Conservation (phyloP, 163 green algal species). For the Scenedesmus sp. region DNA sequence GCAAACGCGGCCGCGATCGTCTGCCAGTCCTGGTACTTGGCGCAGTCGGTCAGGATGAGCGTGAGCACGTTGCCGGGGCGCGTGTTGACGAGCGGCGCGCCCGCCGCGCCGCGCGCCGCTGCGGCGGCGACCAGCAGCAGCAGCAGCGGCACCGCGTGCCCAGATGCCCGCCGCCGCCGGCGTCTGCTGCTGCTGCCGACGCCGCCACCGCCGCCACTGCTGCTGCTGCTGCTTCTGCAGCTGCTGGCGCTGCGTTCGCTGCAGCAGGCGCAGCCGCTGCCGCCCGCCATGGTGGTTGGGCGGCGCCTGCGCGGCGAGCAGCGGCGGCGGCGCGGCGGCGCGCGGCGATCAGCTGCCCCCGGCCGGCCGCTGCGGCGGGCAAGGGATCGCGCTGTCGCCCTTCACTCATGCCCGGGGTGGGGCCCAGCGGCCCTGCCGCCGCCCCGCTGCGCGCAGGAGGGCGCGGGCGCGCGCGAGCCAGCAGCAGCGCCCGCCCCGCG, state of each 20-base stretch:
- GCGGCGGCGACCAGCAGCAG: background rate
- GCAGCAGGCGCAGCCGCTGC: background rate
- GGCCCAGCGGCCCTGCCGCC: too few relatives aligned
- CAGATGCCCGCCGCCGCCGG: too few relatives aligned
- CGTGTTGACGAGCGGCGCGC: conserved; percentile 22
- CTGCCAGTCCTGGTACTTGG: conserved; percentile 68
- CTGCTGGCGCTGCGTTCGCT: background rate
- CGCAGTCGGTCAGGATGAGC: conserved; percentile 58
- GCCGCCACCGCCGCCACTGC: background rate
- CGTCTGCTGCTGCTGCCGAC: conserved; percentile 2
- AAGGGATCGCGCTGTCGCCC: too few relatives aligned
- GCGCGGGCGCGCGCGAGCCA: too few relatives aligned
- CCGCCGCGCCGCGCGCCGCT: too few relatives aligned
- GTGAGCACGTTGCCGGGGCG: conserved; percentile 33
- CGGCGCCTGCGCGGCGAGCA: too few relatives aligned
- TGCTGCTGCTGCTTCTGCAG: background rate
- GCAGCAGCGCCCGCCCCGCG: too few relatives aligned
- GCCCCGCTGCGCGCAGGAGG: too few relatives aligned
- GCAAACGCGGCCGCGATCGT: conserved; percentile 75
- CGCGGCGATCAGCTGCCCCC: background rate
- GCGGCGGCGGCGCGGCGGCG: background rate
- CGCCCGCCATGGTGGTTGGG: too few relatives aligned
- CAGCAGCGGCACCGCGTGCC: background rate
- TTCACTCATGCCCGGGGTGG: too few relatives aligned
- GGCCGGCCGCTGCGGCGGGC: too few relatives aligned